Conservation (phyloP, 441 rosid species). For the Mallotus japonicus region DNA sequence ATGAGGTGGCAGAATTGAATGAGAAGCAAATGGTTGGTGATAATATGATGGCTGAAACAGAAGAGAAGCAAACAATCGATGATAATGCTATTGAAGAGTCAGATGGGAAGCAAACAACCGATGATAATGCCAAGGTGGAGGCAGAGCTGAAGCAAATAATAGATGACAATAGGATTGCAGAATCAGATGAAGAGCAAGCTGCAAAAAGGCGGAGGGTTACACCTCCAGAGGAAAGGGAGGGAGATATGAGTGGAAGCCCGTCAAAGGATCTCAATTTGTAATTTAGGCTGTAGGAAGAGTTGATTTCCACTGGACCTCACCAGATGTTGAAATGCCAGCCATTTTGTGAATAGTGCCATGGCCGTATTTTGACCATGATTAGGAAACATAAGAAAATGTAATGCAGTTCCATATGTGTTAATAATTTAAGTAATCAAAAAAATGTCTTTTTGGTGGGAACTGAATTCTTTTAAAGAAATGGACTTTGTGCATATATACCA, state of each 20-base stretch:
- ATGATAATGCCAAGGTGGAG: conserved; percentile 28
- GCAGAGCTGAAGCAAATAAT: conserved; percentile 19
- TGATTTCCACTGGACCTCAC: conserved; percentile 14
- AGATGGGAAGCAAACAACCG: conserved; percentile 19
- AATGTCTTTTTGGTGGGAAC: background rate
- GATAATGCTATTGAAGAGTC: conserved; percentile 27
- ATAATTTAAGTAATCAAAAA: background rate
- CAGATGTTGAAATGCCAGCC: conserved; percentile 22
- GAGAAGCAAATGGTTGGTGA: conserved; percentile 7
- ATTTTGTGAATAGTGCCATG: conserved; percentile 37
- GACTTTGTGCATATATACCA: too few relatives aligned
- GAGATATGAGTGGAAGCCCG: conserved; percentile 21
- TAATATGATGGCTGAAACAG: conserved; percentile 28
- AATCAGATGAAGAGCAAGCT: conserved; percentile 42
- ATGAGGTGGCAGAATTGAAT: conserved; percentile 25
- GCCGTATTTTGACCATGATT: conserved; percentile 11
- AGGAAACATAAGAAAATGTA: background rate
- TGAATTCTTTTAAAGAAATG: too few relatives aligned
- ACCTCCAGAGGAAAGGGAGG: conserved; percentile 32
- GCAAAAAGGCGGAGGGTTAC: conserved; percentile 56
- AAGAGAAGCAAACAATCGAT: conserved; percentile 17
- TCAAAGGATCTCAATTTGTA: conserved; percentile 37
- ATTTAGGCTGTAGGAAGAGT: conserved; percentile 24
- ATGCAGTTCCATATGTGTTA: background rate
- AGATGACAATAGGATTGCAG: conserved; percentile 24